A percentile compares a stretch with the other conserved stretches of the same genome.
Conservation (phyloP, 2,329 filamentous ascomycete genomes). For the Ceratocystis cubensis region DNA sequence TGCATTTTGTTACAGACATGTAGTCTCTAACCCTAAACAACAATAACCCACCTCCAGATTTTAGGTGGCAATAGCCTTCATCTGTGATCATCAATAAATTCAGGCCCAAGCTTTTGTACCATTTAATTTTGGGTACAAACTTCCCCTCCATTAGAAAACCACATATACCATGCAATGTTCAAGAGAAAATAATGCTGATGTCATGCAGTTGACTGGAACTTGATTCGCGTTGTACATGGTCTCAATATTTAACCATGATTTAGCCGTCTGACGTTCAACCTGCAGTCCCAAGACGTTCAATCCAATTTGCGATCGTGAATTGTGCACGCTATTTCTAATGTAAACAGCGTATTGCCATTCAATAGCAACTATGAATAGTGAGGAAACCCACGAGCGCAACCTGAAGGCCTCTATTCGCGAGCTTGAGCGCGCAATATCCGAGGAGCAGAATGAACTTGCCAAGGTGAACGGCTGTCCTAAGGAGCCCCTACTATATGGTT, state of each 20-base stretch:
- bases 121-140: background rate
- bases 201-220: background rate
- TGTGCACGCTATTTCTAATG: no score
- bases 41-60: background rate
- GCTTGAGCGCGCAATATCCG: conserved; percentile 45
- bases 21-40: background rate
- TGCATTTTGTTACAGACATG: no score
- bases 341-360: no score
- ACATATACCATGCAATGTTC: background rate
- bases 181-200: background rate
- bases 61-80: background rate
- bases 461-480: conserved; percentile 29
- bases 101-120: background rate
- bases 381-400: conserved; percentile 37
- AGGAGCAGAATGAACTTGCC: conserved; percentile 40
- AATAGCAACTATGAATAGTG: conserved; percentile 18
- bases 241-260: conserved; percentile 10
- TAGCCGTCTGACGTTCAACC: conserved; percentile 4
- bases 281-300: background rate
- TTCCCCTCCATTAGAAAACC: background rate
- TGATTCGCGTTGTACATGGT: background rate
- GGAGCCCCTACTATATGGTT: background rate
- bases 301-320: background rate
- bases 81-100: background rate
- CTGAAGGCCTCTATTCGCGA: conserved; percentile 56